Evolutionary conservation across 768 basidiomycete species (phyloP).

Genomic region (Pholiota molesta): DNA sequence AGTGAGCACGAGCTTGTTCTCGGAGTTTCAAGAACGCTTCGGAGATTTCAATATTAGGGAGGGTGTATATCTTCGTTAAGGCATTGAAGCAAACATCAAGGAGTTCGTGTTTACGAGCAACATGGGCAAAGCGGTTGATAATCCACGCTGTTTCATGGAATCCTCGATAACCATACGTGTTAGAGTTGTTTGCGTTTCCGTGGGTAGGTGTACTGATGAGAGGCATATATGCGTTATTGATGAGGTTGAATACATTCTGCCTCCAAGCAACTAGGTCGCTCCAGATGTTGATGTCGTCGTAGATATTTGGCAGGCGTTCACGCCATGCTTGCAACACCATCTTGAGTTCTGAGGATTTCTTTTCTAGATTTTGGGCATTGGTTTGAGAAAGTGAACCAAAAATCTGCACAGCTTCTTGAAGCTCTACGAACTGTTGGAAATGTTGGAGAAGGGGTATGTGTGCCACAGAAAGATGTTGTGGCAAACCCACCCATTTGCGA

Average conservation of each 20-base stretch:
- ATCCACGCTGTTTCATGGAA: constrained; percentile 99
- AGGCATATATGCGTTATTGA: constrained; percentile 95
- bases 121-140: constrained; percentile 98
- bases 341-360: constrained; percentile 94
- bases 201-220: constrained; percentile 69
- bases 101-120: constrained; percentile 95
- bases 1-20: constrained; percentile 98
- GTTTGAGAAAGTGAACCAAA: constrained; percentile 90
- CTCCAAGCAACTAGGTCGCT: constrained; percentile 99
- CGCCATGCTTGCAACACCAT: constrained; percentile 97
- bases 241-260: constrained; percentile 96
- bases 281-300: constrained; percentile 99
- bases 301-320: constrained; percentile 91
- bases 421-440: constrained; percentile 98
- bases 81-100: constrained; percentile 95
- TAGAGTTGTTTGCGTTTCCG: constrained; percentile 54
- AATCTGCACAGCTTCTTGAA: constrained; percentile 94
- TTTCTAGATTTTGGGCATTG: constrained; percentile 86
- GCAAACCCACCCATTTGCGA: constrained; percentile 93
- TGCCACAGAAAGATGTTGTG: constrained; percentile 83
- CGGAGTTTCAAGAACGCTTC: constrained; percentile 98
- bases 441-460: constrained; percentile 95
- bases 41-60: constrained; percentile 99
- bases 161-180: constrained; percentile 91
- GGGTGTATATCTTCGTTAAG: constrained; percentile 95